These are phyloP conservation scores for Diplosphaera chodatii DNA, from an alignment of 139 green algal genomes.

Conservation along the genomic window DNA sequence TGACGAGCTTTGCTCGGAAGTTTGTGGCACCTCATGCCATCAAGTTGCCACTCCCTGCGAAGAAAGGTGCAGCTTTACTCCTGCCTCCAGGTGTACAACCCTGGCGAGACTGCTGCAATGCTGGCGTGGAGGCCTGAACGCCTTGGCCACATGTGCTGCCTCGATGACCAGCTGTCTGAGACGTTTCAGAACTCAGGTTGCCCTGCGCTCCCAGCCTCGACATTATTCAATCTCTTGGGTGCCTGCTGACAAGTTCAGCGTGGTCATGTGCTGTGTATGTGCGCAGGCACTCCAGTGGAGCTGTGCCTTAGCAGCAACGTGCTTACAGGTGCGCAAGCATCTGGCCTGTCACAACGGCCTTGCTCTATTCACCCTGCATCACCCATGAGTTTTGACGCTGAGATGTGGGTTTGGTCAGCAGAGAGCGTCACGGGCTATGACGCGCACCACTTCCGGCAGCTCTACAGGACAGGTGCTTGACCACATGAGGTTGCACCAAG, in stretches of 20 bases:
- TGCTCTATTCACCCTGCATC: no score
- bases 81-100: slow-evolving; percentile 46
- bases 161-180: slow-evolving; percentile 38
- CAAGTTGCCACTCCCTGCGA: no score
- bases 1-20: no score
- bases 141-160: slow-evolving; percentile 75
- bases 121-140: slow-evolving; percentile 57
- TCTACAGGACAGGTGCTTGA: slow-evolving; percentile 38
- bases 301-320: slow-evolving; percentile 68
- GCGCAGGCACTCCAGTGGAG: slow-evolving; percentile 60
- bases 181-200: no score
- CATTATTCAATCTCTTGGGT: no score
- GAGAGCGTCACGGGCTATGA: slow-evolving; percentile 44
- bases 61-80: no score
- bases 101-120: slow-evolving; percentile 52
- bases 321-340: slow-evolving; percentile 15
- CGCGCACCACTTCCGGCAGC: slow-evolving; percentile 63
- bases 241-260: no score
- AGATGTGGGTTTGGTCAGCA: neutral
- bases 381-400: no score
- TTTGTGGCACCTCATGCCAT: no score
- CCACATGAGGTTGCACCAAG: no score
- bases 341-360: no score
- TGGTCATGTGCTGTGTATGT: neutral
- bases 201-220: no score